phyloP scores from a whole-genome alignment of 202 grass and related monocot genomes.

The Zizania palustris region DNA sequence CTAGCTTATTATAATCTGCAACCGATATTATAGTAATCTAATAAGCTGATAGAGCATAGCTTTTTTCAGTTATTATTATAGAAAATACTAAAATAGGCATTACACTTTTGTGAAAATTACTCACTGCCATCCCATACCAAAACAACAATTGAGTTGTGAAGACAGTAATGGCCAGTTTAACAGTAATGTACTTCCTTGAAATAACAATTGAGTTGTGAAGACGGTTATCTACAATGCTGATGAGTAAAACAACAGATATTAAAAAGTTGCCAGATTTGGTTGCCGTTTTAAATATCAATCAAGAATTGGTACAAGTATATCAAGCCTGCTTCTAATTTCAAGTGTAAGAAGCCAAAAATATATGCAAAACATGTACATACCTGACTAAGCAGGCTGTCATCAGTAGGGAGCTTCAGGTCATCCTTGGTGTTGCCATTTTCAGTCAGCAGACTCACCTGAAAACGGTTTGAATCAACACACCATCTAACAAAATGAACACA shows the following conservation, averaged over 20 bases:
- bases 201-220: too few species aligned
- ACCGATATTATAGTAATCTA: too few species aligned
- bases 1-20: too few species aligned
- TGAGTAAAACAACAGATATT: neutral
- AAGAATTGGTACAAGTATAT: neutral
- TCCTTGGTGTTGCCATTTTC: constrained; percentile 72
- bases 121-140: too few species aligned
- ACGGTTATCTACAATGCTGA: neutral
- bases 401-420: constrained; percentile 68
- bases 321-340: neutral
- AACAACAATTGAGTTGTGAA: too few species aligned
- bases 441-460: constrained; percentile 68
- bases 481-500: neutral
- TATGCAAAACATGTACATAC: constrained; percentile 26
- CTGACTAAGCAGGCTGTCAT: constrained; percentile 60
- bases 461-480: constrained; percentile 3
- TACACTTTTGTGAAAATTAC: too few species aligned
- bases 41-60: too few species aligned
- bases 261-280: neutral
- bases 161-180: too few species aligned
- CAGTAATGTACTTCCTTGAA: too few species aligned
- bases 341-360: neutral
- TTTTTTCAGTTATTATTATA: too few species aligned
- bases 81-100: too few species aligned
- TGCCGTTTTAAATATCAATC: neutral